Evolutionary conservation across 768 basidiomycete species (phyloP).

Genomic region (Rubroboletus satanas): DNA sequence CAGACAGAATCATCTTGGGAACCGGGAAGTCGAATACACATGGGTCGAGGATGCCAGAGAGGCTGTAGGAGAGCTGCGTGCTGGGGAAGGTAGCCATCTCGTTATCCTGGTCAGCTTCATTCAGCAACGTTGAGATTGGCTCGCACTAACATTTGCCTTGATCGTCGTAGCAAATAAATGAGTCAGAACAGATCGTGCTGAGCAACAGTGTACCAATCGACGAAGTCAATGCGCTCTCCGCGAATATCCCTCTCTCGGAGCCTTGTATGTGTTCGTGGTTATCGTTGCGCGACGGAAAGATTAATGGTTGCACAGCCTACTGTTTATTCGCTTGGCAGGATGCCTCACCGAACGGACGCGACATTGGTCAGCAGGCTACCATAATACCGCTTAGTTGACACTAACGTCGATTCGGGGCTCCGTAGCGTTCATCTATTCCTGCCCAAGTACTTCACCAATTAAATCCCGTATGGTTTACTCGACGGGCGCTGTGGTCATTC

Average conservation of each 20-base stretch:
- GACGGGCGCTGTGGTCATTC: conserved; percentile 56
- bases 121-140: not conserved
- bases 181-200: conserved; percentile 54
- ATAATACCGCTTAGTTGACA: not conserved
- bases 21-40: conserved; percentile 52
- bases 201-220: conserved; percentile 41
- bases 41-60: conserved; percentile 67
- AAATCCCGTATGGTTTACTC: conserved; percentile 90
- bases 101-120: conserved; percentile 58
- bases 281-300: not conserved
- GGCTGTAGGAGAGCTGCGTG: conserved; percentile 57
- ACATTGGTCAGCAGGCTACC: conserved; percentile 49
- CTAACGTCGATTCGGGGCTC: not conserved
- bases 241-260: conserved; percentile 50
- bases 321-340: conserved; percentile 68
- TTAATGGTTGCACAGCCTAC: conserved; percentile 38
- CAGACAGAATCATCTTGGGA: conserved; percentile 53
- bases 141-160: not conserved
- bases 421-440: conserved; percentile 90
- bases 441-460: conserved; percentile 76
- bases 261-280: conserved; percentile 40
- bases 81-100: conserved; percentile 46
- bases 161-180: conserved; percentile 59
- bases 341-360: conserved; percentile 41
- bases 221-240: conserved; percentile 42